These are phyloP conservation scores for Turritis glabra DNA, from an alignment of 345 rosid species.

Conservation along the genomic window DNA sequence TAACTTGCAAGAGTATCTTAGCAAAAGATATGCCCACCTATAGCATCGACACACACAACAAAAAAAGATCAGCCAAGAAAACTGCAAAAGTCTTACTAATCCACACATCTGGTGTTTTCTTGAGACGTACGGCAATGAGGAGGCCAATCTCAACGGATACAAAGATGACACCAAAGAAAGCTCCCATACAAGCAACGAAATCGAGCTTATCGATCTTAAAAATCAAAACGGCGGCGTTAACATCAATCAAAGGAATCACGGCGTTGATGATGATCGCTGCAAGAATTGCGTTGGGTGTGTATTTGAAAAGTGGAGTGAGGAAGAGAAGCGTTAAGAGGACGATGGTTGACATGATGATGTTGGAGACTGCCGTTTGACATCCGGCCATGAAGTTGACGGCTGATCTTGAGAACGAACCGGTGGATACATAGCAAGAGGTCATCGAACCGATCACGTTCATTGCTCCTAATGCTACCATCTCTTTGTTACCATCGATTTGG, in stretches of 20 bases:
- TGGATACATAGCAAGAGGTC: slow-evolving; percentile 92
- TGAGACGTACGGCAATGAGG: slow-evolving; percentile 53
- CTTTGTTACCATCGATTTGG: slow-evolving; percentile 91
- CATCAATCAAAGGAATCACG: slow-evolving; percentile 59
- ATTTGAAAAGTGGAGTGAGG: slow-evolving; percentile 70
- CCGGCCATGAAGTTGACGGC: slow-evolving; percentile 89
- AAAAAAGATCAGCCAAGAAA: background rate
- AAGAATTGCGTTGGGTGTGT: slow-evolving; percentile 71
- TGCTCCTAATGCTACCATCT: slow-evolving; percentile 90
- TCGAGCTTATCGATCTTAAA: slow-evolving; percentile 83
- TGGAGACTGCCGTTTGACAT: slow-evolving; percentile 74
- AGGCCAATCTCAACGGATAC: slow-evolving; percentile 69
- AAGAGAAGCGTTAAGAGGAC: slow-evolving; percentile 61
- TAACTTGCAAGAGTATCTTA: slow-evolving; percentile 83
- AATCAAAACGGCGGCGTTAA: slow-evolving; percentile 52
- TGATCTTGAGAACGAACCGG: slow-evolving; percentile 85
- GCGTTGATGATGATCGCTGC: slow-evolving; percentile 75
- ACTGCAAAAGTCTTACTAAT: background rate
- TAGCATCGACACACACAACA: background rate
- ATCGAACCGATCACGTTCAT: slow-evolving; percentile 94
- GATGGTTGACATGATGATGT: slow-evolving; percentile 68
- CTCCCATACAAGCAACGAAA: slow-evolving; percentile 75
- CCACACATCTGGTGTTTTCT: background rate
- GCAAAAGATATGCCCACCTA: slow-evolving; percentile 83
- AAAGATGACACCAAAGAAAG: slow-evolving; percentile 80